A percentile compares a stretch with the other conserved stretches of the same genome.
Conservation (phyloP, 371 early-diverging fungal genomes). For the Nematocida sp. region DNA sequence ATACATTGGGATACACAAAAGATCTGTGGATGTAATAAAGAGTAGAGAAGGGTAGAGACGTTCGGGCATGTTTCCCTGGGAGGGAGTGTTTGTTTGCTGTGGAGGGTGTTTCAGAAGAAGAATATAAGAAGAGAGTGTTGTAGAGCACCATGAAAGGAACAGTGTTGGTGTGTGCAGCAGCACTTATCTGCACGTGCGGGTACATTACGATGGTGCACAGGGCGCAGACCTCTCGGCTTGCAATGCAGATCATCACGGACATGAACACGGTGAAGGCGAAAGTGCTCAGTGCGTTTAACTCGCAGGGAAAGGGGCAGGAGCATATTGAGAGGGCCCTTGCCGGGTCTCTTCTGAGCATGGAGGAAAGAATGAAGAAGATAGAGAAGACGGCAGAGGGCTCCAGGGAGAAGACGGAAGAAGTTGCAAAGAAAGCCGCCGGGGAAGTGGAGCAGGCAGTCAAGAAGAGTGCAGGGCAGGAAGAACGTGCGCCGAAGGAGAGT, state of each 20-base stretch:
- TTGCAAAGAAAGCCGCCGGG: no score
- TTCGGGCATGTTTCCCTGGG: background rate
- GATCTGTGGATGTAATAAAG: conserved; percentile 6
- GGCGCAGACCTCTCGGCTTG: conserved; percentile 1
- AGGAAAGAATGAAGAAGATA: conserved; percentile 42
- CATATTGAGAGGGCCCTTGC: conserved; percentile 24
- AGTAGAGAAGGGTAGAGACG: no score
- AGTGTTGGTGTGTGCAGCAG: conserved; percentile 15
- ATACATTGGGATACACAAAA: conserved; percentile 23
- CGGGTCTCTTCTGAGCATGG: conserved; percentile 37
- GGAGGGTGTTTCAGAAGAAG: conserved; percentile 27
- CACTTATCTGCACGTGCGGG: conserved; percentile 6
- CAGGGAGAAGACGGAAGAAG: background rate
- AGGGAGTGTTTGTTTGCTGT: conserved; percentile 36
- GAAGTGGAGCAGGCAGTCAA: no score
- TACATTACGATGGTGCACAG: conserved; percentile 32
- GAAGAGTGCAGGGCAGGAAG: no score
- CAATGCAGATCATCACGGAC: conserved; percentile 11
- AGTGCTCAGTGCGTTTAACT: background rate
- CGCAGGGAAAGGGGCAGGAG: background rate
- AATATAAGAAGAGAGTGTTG: conserved; percentile 15
- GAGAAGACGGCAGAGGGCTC: background rate
- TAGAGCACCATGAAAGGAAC: conserved; percentile 16
- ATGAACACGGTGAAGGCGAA: conserved; percentile 24
- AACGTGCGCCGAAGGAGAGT: no score